Base-by-base conservation (phyloP, 805 yeast species). In the Metschnikowia baotianmanensis region DNA sequence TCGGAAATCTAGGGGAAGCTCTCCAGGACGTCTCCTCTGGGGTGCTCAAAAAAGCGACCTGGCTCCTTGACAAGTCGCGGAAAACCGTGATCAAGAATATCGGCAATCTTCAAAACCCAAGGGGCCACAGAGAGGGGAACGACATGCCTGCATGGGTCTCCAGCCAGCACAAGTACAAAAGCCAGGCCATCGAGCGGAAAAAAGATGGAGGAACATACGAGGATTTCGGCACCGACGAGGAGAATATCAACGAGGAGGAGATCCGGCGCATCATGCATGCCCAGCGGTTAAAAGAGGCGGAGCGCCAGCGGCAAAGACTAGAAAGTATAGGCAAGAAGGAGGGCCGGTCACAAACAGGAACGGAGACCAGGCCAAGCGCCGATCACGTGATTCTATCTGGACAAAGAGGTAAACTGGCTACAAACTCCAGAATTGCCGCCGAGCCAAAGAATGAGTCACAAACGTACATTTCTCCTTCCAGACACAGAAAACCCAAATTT, bases 91-190 rank as follows among this genome's bases (percentile, higher is more conserved):
- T 78, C 46, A 77, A 78, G 50, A 85, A 84, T 29, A 64, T 82
- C 21, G 84, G 78, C 37, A 76, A 75, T 55, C 76, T 82, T 50
- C 77, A 76, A 47, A 47, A 53, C 26, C 44, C 32, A 26, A 40
- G 34, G 18, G 30, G 26, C 38, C 31, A 23, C 18, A 40, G 44
- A 7, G 38, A 35, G 8, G 45, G 35, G 5, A 59, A 61, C 35
- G 48, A 42, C 20, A 56, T 65, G 48, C 95, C 95, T 0, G 78
- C 82, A 1, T 86, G 95, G 95, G 82, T 86, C 89, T 72, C 66
- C 42, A 74, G 77, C 45, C 82, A 77, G 51, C 67, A 62, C 11
- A 65, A 54, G 50, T 72, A 81, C 50, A 75, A 69, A 41, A 63
- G 65, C 9, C 61, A 58, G 17, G 72, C 72, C 3, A 33, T 56